Evolutionary conservation across 2,329 filamentous ascomycete species (phyloP), one percentile per base, ranked within the genome.

Genomic region (Claviceps maximensis): DNA sequence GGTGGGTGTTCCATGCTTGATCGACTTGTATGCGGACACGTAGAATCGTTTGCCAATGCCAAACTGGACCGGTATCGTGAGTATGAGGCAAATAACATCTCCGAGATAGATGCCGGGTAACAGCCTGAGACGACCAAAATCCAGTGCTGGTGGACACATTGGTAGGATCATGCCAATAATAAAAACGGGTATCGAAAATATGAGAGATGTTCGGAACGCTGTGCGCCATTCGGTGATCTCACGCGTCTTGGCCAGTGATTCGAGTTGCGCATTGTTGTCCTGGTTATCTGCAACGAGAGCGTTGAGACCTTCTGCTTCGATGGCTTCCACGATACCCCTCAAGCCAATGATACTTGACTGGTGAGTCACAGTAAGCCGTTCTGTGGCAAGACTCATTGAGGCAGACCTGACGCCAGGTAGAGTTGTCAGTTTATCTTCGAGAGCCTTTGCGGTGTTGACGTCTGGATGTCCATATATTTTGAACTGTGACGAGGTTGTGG

Each of bases 31-130:
- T n/a, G 91, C 90, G 27, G 89, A 93, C 54, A 85, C 68, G 66
- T 98, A 98, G 67, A 97, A 98, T 15, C 93, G 86, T 69, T 83
- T 89, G 58, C 93, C 93, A 62, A 98, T 88, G 59, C 93, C 93
- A 62, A 98, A 98, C 67, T 98, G 93, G 9, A 98, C 84, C 33
- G 93, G 93, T 60, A 95, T 82, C 12, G 93, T 97, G 49, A 98
- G 79, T 53, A 77, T 63, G 50, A 97, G 72, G 67, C 89, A 96
- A 51, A 95, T 69, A 10, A 97, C 65, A 63, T 98, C 93, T 57
- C 91, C 90, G 3, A 97, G 79, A 69, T 84, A 97, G 17, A 98
- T 74, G 29, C 93, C 93, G 1, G 80, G 79, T 25, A 90, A 64
- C 12, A 87, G 64, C 57, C 79, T 65, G 25, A 87, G 67, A 41